phyloP scores from a whole-genome alignment of 1,284 basidiomycete genomes.

The Apiotrichum mycotoxinovorans region DNA sequence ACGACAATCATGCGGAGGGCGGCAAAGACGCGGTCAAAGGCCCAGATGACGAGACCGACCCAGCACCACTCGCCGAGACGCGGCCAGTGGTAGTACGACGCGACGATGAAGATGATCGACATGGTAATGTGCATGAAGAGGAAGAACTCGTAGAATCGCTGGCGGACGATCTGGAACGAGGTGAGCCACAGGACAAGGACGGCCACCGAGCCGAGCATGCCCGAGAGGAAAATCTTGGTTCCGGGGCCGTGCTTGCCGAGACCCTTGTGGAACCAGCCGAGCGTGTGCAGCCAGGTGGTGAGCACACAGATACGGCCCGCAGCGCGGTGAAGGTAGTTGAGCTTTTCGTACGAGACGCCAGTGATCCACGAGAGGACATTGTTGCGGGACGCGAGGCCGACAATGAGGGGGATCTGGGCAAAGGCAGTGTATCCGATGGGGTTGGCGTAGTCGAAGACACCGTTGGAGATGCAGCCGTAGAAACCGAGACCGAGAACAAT shows the following conservation, averaged over 20 bases:
- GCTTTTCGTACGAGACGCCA: conserved; percentile 60
- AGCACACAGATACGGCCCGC: conserved; percentile 33
- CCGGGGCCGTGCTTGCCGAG: conserved; percentile 18
- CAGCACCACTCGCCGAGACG: conserved; percentile 5
- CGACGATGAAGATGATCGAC: conserved; percentile 27
- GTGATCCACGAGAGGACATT: conserved; percentile 62
- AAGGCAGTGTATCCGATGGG: conserved; percentile 24
- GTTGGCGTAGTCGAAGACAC: conserved; percentile 18
- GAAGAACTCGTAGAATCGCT: conserved; percentile 55
- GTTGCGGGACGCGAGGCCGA: conserved; percentile 63
- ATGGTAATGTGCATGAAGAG: conserved; percentile 54
- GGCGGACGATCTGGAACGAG: conserved; percentile 51
- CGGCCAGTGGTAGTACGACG: conserved; percentile 19
- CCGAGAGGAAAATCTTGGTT: conserved; percentile 11
- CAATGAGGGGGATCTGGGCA: conserved; percentile 61
- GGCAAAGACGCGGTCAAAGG: conserved; percentile 60
- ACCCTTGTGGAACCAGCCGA: conserved; percentile 21
- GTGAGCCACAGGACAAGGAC: conserved; percentile 52
- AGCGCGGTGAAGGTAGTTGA: conserved; percentile 43
- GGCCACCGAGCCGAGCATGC: conserved; percentile 26
- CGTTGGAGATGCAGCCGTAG: conserved; percentile 9
- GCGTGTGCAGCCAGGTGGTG: conserved; percentile 34
- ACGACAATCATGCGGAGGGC: conserved; percentile 55
- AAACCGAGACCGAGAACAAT: conserved; percentile 13
- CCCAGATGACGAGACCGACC: conserved; percentile 55